Evolutionary conservation across 2,329 filamentous ascomycete genomes (phyloP), one percentile per base, ranked within the genome.

Genomic region (Apiospora marii): DNA sequence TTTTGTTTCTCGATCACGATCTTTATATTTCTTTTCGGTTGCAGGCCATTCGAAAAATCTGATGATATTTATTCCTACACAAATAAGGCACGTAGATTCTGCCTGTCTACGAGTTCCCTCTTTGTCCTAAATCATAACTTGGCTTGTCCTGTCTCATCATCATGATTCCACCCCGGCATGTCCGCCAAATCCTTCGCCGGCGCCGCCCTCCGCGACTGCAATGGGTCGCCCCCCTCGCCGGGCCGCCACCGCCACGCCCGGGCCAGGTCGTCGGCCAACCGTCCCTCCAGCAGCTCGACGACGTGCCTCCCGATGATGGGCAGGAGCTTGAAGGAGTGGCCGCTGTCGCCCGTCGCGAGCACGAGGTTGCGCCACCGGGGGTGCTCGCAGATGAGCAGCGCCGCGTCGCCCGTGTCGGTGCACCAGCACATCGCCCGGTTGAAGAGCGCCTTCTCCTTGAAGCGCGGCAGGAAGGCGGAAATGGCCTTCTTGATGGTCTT

Each of bases 241-340:
- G 83, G 84, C 16, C 85, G 79, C 85, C 85, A 86, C 73, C 80
- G 81, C 85, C 85, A 86, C 1, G 82, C 82, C 64, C 83, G 74
- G 6, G 81, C 76, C 61, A 86, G 74, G 24, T 85, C 82, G 5
- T 82, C 76, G 0, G 82, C 79, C 16, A 86, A 75, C 4, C 75
- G 79, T 1, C 80, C 82, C 73, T 86, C 84, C 6, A 86, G 76
- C 64, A 86, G 73, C 75, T 85, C 84, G 14, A 86, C 84, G 3
- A 86, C 82, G 72, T 86, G 84, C 71, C 83, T 85, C 1, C 85
- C 85, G 69, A 86, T 85, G 68, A 80, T 85, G 1, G 85, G 84
- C 19, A 86, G 74, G 0, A 86, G 78, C 72, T 86, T 86, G 77
- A 86, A 86, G 1, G 82, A 81, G 73, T 86, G 84, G 2, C 84